phyloP scores from a whole-genome alignment of 768 basidiomycete genomes.

The Naematelia aurantialba region DNA sequence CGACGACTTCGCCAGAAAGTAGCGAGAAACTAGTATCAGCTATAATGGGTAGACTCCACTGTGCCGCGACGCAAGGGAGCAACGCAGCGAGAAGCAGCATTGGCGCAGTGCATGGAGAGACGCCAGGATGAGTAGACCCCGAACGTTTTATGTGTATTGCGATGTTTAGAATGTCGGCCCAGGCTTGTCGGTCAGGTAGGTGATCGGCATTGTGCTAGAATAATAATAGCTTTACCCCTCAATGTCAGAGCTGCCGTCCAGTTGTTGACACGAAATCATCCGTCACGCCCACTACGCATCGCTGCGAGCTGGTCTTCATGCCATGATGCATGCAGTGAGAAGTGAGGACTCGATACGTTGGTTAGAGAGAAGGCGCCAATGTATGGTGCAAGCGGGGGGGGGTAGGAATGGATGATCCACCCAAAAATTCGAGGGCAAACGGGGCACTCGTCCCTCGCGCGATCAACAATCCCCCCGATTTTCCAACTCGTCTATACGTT shows the following conservation, averaged over 20 bases:
- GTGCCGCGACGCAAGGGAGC: background rate
- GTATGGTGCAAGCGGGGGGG: no score
- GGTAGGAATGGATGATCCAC: no score
- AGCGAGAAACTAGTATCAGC: conserved; percentile 13
- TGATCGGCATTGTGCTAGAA: background rate
- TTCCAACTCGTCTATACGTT: no score
- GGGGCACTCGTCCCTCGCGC: background rate
- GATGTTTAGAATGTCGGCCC: background rate
- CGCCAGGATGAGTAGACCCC: no score
- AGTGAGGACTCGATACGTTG: no score
- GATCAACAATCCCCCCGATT: background rate
- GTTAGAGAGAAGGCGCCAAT: no score
- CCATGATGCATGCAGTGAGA: no score
- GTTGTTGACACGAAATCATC: no score
- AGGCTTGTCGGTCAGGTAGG: background rate
- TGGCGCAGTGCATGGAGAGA: no score
- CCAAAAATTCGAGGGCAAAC: no score
- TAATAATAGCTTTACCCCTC: background rate
- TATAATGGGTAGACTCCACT: conserved; percentile 6
- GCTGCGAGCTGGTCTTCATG: no score
- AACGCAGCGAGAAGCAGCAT: background rate
- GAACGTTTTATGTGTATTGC: background rate
- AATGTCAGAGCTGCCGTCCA: background rate
- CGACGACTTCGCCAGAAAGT: conserved; percentile 13
- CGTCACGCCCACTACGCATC: no score